These are phyloP conservation scores for Lentinula novae-zelandiae DNA, from an alignment of 1,284 basidiomycete species.

Conservation along the genomic window DNA sequence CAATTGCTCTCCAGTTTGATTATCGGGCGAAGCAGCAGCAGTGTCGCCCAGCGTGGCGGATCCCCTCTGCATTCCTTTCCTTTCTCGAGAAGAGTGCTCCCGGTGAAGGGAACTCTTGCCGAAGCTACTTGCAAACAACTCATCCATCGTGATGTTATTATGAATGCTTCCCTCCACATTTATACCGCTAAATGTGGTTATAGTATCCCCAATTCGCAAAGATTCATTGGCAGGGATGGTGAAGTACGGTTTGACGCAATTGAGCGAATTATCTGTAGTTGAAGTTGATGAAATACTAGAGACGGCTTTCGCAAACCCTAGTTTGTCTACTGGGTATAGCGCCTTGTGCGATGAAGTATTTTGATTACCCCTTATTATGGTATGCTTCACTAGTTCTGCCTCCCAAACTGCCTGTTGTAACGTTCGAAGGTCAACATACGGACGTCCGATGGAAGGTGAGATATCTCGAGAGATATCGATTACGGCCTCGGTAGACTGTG, in stretches of 20 bases:
- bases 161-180: conserved; percentile 24
- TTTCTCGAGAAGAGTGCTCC: background rate
- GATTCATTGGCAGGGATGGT: conserved; percentile 77
- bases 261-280: conserved; percentile 32
- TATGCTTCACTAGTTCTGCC: conserved; percentile 58
- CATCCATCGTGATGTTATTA: conserved; percentile 39
- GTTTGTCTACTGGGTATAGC: conserved; percentile 35
- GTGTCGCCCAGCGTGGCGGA: background rate
- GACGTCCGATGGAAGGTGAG: conserved; percentile 65
- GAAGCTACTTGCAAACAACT: conserved; percentile 40
- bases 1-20: conserved; percentile 15
- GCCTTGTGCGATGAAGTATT: conserved; percentile 26
- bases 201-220: conserved; percentile 73
- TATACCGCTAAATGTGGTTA: conserved; percentile 33
- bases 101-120: conserved; percentile 8
- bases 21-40: conserved; percentile 5
- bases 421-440: conserved; percentile 63
- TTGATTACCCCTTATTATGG: conserved; percentile 42
- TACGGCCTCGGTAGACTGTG: conserved; percentile 73
- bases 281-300: conserved; percentile 31
- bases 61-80: background rate
- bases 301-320: conserved; percentile 52
- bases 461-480: conserved; percentile 69
- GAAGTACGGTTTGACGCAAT: conserved; percentile 46
- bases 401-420: conserved; percentile 80